Percentiles rank a stretch among this genome's conserved stretches.
These are phyloP conservation scores for Chrysoporthe puriensis DNA, from an alignment of 2,329 filamentous ascomycete species.

Conservation along the genomic window DNA sequence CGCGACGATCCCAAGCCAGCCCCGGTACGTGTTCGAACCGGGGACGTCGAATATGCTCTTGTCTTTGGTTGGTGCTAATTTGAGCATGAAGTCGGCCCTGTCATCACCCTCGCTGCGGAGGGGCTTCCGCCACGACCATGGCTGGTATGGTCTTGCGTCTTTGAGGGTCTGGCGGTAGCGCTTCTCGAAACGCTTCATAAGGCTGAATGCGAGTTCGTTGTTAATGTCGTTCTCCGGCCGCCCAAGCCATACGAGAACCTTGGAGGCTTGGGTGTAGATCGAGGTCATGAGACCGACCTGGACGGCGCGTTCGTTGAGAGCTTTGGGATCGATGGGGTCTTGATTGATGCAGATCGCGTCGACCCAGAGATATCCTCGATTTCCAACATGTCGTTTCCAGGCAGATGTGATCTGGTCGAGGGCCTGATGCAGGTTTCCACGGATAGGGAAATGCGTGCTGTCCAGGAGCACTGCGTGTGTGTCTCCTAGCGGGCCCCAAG, in stretches of 20 bases:
- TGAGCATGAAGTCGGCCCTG: background rate
- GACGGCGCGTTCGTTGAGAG: constrained; percentile 4
- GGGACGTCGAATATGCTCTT: constrained; percentile 9
- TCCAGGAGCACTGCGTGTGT: background rate
- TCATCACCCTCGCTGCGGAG: background rate
- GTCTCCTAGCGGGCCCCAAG: background rate
- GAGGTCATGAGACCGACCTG: constrained; percentile 3
- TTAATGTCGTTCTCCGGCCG: background rate
- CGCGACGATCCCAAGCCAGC: constrained; percentile 1
- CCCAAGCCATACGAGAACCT: constrained; percentile 8
- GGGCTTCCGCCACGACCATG: constrained; percentile 4
- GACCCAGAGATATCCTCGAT: background rate
- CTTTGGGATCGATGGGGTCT: background rate
- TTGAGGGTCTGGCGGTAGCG: background rate
- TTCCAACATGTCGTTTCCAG: background rate
- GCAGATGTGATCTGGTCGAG: background rate
- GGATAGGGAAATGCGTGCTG: background rate
- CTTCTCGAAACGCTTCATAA: background rate
- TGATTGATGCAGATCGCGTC: constrained; percentile 14
- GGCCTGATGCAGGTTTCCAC: background rate
- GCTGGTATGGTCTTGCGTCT: constrained; percentile 1
- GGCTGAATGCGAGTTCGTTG: background rate
- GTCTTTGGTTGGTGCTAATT: constrained; percentile 1
- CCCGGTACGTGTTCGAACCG: background rate
- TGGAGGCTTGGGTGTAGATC: constrained; percentile 8